Percentiles rank a stretch among this genome's conserved stretches.
These are phyloP conservation scores for Lachnellula occidentalis DNA, from an alignment of 2,329 filamentous ascomycete genomes.

Conservation along the genomic window DNA sequence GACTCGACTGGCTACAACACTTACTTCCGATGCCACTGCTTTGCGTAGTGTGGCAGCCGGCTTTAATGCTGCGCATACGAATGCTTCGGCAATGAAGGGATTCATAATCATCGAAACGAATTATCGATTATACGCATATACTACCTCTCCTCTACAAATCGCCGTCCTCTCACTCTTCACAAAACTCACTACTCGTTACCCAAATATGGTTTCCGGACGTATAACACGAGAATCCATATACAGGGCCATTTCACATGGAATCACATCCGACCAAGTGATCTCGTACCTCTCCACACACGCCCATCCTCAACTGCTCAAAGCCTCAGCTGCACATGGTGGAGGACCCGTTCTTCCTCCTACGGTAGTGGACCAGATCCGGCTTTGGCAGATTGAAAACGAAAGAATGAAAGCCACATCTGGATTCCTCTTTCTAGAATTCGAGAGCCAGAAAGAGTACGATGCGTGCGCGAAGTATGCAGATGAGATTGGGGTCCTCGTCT, in stretches of 20 bases:
- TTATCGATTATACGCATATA: conserved; percentile 96
- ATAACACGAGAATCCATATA: conserved; percentile 85
- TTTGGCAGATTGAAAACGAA: conserved; percentile 98
- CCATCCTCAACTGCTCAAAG: conserved; percentile 81
- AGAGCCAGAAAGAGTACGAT: conserved; percentile 62
- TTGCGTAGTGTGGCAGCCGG: conserved; percentile 65
- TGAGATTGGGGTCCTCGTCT: conserved; percentile 83
- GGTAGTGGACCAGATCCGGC: conserved; percentile 91
- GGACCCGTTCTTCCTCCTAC: conserved; percentile 80
- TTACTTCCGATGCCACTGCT: conserved; percentile 68
- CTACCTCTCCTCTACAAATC: conserved; percentile 87
- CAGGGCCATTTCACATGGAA: conserved; percentile 80
- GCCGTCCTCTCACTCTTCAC: conserved; percentile 88
- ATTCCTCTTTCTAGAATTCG: conserved; percentile 87
- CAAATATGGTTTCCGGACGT: conserved; percentile 88
- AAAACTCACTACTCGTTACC: conserved; percentile 82
- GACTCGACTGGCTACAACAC: conserved; percentile 86
- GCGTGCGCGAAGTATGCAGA: conserved; percentile 74
- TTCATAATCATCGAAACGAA: conserved; percentile 98
- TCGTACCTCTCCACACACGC: conserved; percentile 87
- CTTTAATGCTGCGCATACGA: conserved; percentile 60
- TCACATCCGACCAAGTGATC: conserved; percentile 93
- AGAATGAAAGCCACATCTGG: conserved; percentile 80
- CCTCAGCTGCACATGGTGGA: conserved; percentile 31
- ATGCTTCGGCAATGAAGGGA: conserved; percentile 50